Conservation (phyloP, 108 stramenopile genomes). For the Mediolabrus comicus region DNA sequence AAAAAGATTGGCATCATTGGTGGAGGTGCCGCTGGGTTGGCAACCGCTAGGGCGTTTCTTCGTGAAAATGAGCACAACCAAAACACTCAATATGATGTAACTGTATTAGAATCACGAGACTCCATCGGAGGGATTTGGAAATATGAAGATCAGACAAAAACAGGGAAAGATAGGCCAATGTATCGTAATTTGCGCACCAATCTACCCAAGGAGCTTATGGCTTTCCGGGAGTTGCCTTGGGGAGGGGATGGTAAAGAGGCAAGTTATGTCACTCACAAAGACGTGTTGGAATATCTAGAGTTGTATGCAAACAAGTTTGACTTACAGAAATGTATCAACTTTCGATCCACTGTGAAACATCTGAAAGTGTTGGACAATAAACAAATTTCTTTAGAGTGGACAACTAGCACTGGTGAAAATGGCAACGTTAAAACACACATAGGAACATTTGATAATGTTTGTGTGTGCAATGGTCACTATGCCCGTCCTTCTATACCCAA, state of each 20-base stretch:
- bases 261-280: slow-evolving; percentile 72
- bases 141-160: slow-evolving; percentile 18
- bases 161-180: slow-evolving; percentile 60
- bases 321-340: slow-evolving; percentile 48
- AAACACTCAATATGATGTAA: slow-evolving; percentile 25
- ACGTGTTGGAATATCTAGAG: slow-evolving; percentile 67
- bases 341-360: slow-evolving; percentile 56
- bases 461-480: slow-evolving; percentile 93
- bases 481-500: slow-evolving; percentile 57
- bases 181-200: slow-evolving; percentile 79
- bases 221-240: slow-evolving; percentile 81
- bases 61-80: slow-evolving; percentile 13
- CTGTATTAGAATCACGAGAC: slow-evolving; percentile 59
- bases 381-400: slow-evolving; percentile 27
- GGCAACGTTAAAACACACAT: background rate
- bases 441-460: slow-evolving; percentile 82
- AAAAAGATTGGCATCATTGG: slow-evolving; percentile 71
- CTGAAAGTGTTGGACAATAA: slow-evolving; percentile 43
- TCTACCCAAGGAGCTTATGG: slow-evolving; percentile 85
- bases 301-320: slow-evolving; percentile 56
- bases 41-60: slow-evolving; percentile 64
- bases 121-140: slow-evolving; percentile 73
- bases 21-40: slow-evolving; percentile 79
- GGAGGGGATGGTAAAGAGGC: slow-evolving; percentile 10
- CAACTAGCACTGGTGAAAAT: slow-evolving; percentile 2